Evolutionary conservation across 2,329 filamentous ascomycete species (phyloP).

Genomic region (Penicillium sp.): DNA sequence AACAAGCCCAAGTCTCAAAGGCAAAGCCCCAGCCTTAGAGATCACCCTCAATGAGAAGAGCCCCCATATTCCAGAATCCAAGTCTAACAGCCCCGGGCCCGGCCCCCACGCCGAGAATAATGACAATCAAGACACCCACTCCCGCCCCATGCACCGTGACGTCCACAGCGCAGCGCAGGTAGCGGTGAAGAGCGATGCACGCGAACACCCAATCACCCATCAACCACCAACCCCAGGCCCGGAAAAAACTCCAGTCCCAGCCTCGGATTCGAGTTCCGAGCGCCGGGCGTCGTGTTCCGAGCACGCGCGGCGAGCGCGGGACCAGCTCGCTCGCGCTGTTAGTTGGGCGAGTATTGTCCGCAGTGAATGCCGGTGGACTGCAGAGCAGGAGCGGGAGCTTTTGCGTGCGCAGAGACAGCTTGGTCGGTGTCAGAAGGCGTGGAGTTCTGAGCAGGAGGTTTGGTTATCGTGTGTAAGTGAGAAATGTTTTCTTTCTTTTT

Average conservation of each 20-base stretch:
- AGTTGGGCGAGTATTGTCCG: constrained; percentile 35
- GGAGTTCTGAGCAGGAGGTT: constrained; percentile 39
- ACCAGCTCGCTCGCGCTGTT: constrained; percentile 25
- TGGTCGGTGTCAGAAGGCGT: constrained; percentile 36
- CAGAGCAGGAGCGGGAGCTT: constrained; percentile 31
- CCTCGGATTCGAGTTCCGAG: constrained; percentile 14
- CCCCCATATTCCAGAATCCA: background rate
- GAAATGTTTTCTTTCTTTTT: background rate
- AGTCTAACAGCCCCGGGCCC: background rate
- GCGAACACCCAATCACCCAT: background rate
- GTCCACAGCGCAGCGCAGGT: constrained; percentile 20
- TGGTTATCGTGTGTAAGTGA: constrained; percentile 36
- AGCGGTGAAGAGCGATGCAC: constrained; percentile 23
- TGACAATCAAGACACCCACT: background rate
- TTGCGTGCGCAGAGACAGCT: constrained; percentile 29
- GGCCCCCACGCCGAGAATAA: background rate
- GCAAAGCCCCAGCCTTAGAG: constrained; percentile 18
- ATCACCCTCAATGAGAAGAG: background rate
- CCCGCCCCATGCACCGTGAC: constrained; percentile 18
- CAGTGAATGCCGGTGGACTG: constrained; percentile 29
- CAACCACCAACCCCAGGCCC: background rate
- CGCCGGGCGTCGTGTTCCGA: constrained; percentile 8
- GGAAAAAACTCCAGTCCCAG: background rate
- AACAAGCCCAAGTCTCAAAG: constrained; percentile 15
- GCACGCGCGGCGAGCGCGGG: constrained; percentile 12